phyloP scores from a whole-genome alignment of 768 basidiomycete species.

The Tylopilus intermedius region DNA sequence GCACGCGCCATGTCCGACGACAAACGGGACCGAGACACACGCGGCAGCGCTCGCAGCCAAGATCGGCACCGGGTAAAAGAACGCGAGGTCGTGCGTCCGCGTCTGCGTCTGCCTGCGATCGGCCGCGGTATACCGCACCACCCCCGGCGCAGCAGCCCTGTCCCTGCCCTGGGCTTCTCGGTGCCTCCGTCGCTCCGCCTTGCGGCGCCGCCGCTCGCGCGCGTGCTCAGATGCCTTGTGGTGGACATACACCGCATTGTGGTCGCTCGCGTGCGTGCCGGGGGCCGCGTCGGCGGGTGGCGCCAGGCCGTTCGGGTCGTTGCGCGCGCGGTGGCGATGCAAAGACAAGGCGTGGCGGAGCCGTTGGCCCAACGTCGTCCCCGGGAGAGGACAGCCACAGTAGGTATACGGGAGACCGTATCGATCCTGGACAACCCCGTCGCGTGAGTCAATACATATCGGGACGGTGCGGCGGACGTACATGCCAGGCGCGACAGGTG shows the following conservation, averaged over 20 bases:
- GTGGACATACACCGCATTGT: constrained; percentile 40
- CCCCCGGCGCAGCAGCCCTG: neutral
- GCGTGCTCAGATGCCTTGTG: neutral
- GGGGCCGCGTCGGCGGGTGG: constrained; percentile 23
- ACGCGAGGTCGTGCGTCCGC: constrained; percentile 6
- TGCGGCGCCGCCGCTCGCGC: constrained; percentile 8
- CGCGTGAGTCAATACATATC: too few relatives aligned
- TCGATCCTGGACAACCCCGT: too few relatives aligned
- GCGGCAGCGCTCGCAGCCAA: neutral
- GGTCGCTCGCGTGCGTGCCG: constrained; percentile 51
- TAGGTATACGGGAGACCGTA: too few relatives aligned
- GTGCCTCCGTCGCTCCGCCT: constrained; percentile 7
- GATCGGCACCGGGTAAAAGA: constrained; percentile 12
- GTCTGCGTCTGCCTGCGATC: neutral
- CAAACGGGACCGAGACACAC: neutral
- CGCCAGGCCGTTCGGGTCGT: neutral
- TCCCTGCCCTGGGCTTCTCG: neutral
- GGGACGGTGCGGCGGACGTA: too few relatives aligned
- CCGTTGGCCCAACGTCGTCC: too few relatives aligned
- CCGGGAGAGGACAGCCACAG: too few relatives aligned
- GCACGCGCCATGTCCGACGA: neutral
- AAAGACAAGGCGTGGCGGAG: too few relatives aligned
- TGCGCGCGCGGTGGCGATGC: neutral
- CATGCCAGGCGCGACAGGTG: too few relatives aligned
- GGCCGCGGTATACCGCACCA: neutral